A percentile compares a stretch with the other conserved stretches of the same genome.
Conservation (phyloP, 2,329 filamentous ascomycete genomes). For the Scorias spongiosa region DNA sequence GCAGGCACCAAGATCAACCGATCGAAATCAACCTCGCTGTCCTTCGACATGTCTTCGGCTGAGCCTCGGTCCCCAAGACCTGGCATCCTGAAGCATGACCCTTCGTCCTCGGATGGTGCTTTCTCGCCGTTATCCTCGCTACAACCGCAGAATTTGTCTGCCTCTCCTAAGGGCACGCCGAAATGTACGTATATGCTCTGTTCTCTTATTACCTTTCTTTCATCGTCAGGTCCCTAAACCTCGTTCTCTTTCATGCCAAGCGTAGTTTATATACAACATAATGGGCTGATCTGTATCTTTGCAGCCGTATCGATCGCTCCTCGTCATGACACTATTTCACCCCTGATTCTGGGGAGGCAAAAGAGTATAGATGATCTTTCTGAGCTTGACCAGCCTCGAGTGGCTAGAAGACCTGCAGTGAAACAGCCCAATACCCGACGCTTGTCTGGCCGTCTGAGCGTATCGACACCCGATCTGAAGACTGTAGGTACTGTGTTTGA, state of each 20-base stretch:
- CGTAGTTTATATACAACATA: no score
- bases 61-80: not conserved
- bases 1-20: no score
- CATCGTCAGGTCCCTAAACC: no score
- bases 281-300: not conserved
- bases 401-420: slow-evolving; percentile 20
- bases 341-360: slow-evolving; percentile 29
- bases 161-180: slow-evolving; percentile 2
- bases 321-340: slow-evolving; percentile 31
- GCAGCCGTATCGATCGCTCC: slow-evolving; percentile 31
- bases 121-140: slow-evolving; percentile 11
- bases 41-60: not conserved
- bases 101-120: slow-evolving; percentile 8
- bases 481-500: slow-evolving; percentile 2
- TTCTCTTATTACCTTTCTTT: no score
- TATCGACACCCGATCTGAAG: slow-evolving; percentile 7
- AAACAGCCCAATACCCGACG: slow-evolving; percentile 24
- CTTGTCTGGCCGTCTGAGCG: slow-evolving; percentile 27
- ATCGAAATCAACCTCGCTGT: no score
- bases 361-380: slow-evolving; percentile 29
- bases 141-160: not conserved
- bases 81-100: slow-evolving; percentile 9
- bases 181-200: slow-evolving; percentile 13
- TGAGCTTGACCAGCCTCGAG: slow-evolving; percentile 6
- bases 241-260: no score